These are phyloP conservation scores for Gymnopilus dilepis DNA, from an alignment of 768 basidiomycete species.

Conservation along the genomic window DNA sequence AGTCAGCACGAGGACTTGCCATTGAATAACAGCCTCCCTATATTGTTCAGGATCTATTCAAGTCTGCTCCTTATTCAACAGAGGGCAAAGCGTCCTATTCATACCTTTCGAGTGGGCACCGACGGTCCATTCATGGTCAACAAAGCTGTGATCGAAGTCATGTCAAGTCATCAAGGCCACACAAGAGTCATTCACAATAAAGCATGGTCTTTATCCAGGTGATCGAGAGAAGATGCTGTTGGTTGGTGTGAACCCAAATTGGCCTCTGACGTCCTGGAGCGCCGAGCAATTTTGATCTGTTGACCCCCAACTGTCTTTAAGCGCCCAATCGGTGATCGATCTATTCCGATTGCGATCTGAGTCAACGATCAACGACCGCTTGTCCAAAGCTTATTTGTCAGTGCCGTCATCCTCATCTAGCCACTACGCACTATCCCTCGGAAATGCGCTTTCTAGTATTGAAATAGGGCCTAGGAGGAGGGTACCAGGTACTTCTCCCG, in stretches of 20 bases:
- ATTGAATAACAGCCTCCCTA: not conserved
- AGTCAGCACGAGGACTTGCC: conserved; percentile 10
- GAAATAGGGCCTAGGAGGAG: not conserved
- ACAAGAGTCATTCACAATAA: not conserved
- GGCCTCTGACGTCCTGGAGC: not conserved
- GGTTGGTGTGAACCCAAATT: not conserved
- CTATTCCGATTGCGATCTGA: conserved; percentile 4
- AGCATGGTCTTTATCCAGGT: not conserved
- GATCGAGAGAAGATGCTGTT: no score
- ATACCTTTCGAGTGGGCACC: not conserved
- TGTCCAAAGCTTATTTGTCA: not conserved
- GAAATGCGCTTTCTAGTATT: not conserved
- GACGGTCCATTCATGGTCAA: not conserved
- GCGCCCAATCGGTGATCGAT: conserved; percentile 27
- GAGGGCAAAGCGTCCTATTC: not conserved
- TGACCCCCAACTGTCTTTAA: conserved; percentile 7
- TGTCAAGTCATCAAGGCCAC: not conserved
- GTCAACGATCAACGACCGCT: not conserved
- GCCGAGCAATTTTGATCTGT: conserved; percentile 4
- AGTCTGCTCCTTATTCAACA: not conserved
- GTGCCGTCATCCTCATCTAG: not conserved
- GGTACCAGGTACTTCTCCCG: not conserved
- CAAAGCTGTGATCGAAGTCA: not conserved
- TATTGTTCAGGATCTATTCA: not conserved
- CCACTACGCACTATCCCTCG: not conserved